Percentiles rank a stretch among this genome's conserved stretches.
Evolutionary conservation across 176 grass and related monocot genomes (phyloP).

Genomic region (Musa beccarii): DNA sequence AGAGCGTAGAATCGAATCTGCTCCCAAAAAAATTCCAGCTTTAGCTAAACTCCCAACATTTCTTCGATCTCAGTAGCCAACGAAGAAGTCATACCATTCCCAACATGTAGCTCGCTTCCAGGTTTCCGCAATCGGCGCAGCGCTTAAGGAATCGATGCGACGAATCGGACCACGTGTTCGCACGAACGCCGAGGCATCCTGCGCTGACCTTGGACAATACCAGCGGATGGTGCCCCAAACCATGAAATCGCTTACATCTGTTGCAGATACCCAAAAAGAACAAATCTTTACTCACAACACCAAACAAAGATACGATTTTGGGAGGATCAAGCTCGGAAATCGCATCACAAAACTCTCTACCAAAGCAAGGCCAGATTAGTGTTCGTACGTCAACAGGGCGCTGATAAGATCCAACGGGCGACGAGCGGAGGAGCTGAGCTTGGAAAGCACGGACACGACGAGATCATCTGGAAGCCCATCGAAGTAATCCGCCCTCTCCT

Average conservation of each 20-base stretch:
- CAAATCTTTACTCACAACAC: background rate
- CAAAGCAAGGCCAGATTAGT: no score
- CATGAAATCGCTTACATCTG: constrained; percentile 55
- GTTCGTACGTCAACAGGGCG: constrained; percentile 28
- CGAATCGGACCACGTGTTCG: constrained; percentile 32
- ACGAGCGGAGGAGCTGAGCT: constrained; percentile 12
- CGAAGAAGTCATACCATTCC: constrained; percentile 41
- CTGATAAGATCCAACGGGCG: constrained; percentile 38
- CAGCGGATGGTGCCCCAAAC: constrained; percentile 21
- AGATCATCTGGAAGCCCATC: constrained; percentile 59
- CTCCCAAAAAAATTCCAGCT: background rate
- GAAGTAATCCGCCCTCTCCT: constrained; percentile 26
- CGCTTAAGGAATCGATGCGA: constrained; percentile 42
- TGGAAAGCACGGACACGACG: constrained; percentile 35
- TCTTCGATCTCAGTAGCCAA: background rate
- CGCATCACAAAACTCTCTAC: no score
- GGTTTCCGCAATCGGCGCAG: constrained; percentile 50
- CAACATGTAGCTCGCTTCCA: constrained; percentile 60
- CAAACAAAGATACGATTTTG: background rate
- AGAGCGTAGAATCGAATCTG: constrained; percentile 62
- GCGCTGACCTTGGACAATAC: constrained; percentile 37
- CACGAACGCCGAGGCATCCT: constrained; percentile 25
- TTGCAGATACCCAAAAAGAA: background rate
- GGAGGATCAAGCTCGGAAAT: background rate
- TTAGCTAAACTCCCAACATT: background rate